A percentile compares a stretch with the other conserved stretches of the same genome.
These are phyloP conservation scores for Saccharomyces eubayanus DNA, from an alignment of 805 yeast genomes.

Conservation along the genomic window DNA sequence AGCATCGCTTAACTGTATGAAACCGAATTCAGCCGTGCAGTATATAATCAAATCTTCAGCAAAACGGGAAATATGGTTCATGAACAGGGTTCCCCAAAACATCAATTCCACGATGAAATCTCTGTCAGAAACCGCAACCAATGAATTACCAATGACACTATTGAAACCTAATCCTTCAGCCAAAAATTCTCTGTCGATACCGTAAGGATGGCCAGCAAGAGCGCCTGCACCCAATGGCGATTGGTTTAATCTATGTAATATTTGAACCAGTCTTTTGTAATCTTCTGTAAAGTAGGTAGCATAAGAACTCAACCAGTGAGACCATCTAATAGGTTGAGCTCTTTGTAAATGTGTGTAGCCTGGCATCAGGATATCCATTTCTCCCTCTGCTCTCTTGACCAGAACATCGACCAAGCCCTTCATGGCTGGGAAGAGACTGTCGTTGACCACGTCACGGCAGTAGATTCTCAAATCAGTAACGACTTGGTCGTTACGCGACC, in stretches of 20 bases:
- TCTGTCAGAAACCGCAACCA: conserved; percentile 95
- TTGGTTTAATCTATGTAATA: conserved; percentile 72
- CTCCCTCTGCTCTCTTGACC: conserved; percentile 67
- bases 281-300: conserved; percentile 94
- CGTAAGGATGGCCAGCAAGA: conserved; percentile 97
- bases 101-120: conserved; percentile 93
- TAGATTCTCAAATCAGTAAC: conserved; percentile 98
- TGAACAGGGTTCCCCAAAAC: conserved; percentile 91
- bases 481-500: conserved; percentile 97
- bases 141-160: conserved; percentile 87
- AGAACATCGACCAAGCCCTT: conserved; percentile 60
- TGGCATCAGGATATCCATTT: conserved; percentile 92
- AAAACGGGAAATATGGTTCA: conserved; percentile 92
- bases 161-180: conserved; percentile 73
- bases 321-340: conserved; percentile 99
- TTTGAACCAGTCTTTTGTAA: conserved; percentile 72
- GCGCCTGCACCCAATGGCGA: conserved; percentile 97
- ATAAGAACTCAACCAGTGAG: conserved; percentile 92
- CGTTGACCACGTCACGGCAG: conserved; percentile 66
- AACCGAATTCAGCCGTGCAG: conserved; percentile 96
- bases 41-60: conserved; percentile 92
- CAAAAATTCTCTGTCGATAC: conserved; percentile 89
- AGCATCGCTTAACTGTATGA: conserved; percentile 88
- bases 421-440: conserved; percentile 48
- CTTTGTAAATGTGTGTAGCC: conserved; percentile 98